Percentiles rank a stretch among this genome's conserved stretches.
Evolutionary conservation across 2,329 filamentous ascomycete genomes (phyloP).

Genomic region (Fusarium secorum): DNA sequence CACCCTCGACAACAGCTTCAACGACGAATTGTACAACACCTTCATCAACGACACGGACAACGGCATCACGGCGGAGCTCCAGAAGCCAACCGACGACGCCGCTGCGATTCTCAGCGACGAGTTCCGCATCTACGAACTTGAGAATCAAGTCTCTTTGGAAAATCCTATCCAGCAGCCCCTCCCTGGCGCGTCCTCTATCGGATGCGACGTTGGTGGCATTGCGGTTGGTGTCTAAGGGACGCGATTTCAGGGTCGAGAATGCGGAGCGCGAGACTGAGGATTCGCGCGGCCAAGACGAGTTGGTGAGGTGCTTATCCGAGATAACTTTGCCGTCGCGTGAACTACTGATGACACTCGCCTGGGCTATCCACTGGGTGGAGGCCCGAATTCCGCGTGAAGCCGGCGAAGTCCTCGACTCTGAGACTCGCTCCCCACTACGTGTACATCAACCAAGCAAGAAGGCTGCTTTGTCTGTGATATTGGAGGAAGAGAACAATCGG

Average conservation of each 20-base stretch:
- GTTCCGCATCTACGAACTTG: slow-evolving; percentile 63
- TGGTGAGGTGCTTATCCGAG: slow-evolving; percentile 49
- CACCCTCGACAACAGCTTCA: slow-evolving; percentile 58
- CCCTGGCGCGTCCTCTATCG: slow-evolving; percentile 75
- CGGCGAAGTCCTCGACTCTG: slow-evolving; percentile 31
- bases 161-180: slow-evolving; percentile 77
- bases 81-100: slow-evolving; percentile 59
- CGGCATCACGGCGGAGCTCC: slow-evolving; percentile 55
- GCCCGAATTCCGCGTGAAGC: slow-evolving; percentile 44
- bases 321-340: slow-evolving; percentile 56
- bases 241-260: slow-evolving; percentile 56
- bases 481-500: slow-evolving; percentile 33
- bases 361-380: slow-evolving; percentile 54
- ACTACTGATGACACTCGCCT: slow-evolving; percentile 57
- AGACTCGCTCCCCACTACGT: slow-evolving; percentile 33
- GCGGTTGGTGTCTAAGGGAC: slow-evolving; percentile 72
- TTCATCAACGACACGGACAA: slow-evolving; percentile 63
- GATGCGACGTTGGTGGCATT: slow-evolving; percentile 78
- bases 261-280: slow-evolving; percentile 45
- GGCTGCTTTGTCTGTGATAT: slow-evolving; percentile 35
- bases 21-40: slow-evolving; percentile 60
- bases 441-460: slow-evolving; percentile 37
- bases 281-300: slow-evolving; percentile 50
- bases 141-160: slow-evolving; percentile 68
- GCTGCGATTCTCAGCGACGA: slow-evolving; percentile 61